Base-by-base conservation (phyloP, 306 rosid genomes). In the Rosa rugosa region DNA sequence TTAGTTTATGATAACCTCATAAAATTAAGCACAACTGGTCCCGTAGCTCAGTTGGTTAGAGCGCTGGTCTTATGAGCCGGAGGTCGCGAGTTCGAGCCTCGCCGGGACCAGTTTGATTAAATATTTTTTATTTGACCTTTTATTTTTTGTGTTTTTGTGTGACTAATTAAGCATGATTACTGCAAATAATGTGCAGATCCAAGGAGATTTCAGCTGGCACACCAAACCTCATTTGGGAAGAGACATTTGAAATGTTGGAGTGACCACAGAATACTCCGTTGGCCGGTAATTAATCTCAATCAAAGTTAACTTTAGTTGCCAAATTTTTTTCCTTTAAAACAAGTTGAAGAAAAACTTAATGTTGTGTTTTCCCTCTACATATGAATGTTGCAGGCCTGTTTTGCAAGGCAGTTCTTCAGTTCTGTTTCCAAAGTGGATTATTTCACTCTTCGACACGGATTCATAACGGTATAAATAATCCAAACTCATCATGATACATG, bases 171-270 rank as follows among this genome's bases (percentile, higher is more conserved):
- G 3, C 7, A 27, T 46, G 6, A 18, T 75, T 18, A 36, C 59
- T 71, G 47, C 14, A 69, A 38, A 57, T 64, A 4, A 76, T 13
- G 44, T 47, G 23, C 60, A 90, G 94, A 90, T 84, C 91, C 91
- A 18, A 45, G 86, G 71, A 87, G 91, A 77, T 87, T 88, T 83
- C 85, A 79, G 70, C 87, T 90, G 51, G 79, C 81, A 27, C 87
- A 76, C 73, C 90, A 90, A 73, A 90, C 94, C 66, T 84, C 94
- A 65, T 90, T 90, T 40, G 94, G 91, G 69, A 87, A 81, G 80
- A 66, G 88, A 44, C 94, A 90, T 80, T 84, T 90, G 74, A 82
- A 73, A 73, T 81, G 57, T 71, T 86, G 91, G 90, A 87, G 86
- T 51, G 78, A 86, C 11, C 83, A 78, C 25, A 80, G 71, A 73